phyloP scores from a whole-genome alignment of 306 rosid species.

The Cucurbita argyrosperma region DNA sequence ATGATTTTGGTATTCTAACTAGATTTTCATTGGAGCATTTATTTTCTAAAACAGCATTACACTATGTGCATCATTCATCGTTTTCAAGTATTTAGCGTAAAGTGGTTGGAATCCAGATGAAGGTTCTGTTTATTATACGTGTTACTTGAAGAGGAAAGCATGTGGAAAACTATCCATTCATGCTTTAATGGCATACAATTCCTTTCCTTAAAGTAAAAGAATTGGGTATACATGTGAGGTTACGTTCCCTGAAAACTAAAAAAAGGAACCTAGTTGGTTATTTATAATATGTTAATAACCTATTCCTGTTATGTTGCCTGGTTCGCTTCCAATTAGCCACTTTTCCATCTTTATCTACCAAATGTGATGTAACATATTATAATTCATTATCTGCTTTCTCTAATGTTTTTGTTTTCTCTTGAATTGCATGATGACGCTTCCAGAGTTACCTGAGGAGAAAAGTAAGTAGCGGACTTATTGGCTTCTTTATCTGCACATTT shows the following conservation, averaged over 20 bases:
- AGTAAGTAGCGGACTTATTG: slow-evolving; percentile 40
- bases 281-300: background rate
- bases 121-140: background rate
- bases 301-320: background rate
- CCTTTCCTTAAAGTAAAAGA: background rate
- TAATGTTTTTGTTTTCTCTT: slow-evolving; percentile 15
- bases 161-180: background rate
- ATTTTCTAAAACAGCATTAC: background rate
- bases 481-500: background rate
- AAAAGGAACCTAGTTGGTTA: background rate
- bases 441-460: slow-evolving; percentile 77
- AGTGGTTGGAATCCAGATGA: background rate
- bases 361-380: slow-evolving; percentile 2
- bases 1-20: background rate
- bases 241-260: background rate
- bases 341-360: background rate
- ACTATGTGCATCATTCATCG: background rate
- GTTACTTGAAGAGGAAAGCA: background rate
- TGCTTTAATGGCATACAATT: background rate
- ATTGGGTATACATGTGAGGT: background rate
- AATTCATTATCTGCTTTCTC: slow-evolving; percentile 8
- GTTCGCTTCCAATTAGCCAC: background rate
- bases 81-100: background rate
- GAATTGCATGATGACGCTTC: slow-evolving; percentile 32
- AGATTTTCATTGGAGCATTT: background rate